Percentiles rank a stretch among this genome's conserved stretches.
Evolutionary conservation across 2,329 filamentous ascomycete species (phyloP).

Genomic region (Thermothelomyces thermophilus): DNA sequence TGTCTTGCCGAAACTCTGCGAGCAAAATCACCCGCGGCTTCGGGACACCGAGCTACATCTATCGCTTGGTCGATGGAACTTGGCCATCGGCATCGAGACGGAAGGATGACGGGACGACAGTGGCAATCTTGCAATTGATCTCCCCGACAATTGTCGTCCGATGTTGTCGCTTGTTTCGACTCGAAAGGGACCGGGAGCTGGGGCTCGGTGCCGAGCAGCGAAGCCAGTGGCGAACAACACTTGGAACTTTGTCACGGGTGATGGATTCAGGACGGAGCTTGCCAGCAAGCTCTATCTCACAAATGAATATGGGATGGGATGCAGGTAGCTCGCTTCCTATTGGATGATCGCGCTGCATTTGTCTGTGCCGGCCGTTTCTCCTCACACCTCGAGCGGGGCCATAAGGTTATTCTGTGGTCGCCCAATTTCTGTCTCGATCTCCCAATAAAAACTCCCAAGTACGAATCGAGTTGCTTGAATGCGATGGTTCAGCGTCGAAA

Average conservation of each 20-base stretch:
- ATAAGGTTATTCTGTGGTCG: neutral
- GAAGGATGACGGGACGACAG: neutral
- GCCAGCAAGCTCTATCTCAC: slow-evolving; percentile 1
- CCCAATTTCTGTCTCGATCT: too few relatives aligned
- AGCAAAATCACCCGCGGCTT: slow-evolving; percentile 14
- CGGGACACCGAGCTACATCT: slow-evolving; percentile 8
- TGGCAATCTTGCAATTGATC: slow-evolving; percentile 6
- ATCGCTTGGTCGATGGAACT: slow-evolving; percentile 1
- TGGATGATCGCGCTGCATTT: slow-evolving; percentile 1
- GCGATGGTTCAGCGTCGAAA: too few relatives aligned
- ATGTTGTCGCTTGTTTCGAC: slow-evolving; percentile 1
- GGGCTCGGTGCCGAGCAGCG: neutral
- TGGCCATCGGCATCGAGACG: slow-evolving; percentile 12
- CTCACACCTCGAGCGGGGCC: neutral
- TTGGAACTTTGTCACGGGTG: neutral
- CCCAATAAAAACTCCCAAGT: too few relatives aligned
- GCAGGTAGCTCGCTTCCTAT: neutral
- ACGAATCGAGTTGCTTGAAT: too few relatives aligned
- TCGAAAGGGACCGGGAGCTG: neutral
- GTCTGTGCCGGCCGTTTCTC: neutral
- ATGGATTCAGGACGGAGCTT: neutral
- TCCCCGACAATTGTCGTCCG: neutral
- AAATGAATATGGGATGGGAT: too few relatives aligned
- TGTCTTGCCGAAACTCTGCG: slow-evolving; percentile 1
- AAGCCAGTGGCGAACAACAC: slow-evolving; percentile 7